These are phyloP conservation scores for Haplosporangium sp. DNA, from an alignment of 371 early-diverging fungal species.

Conservation along the genomic window DNA sequence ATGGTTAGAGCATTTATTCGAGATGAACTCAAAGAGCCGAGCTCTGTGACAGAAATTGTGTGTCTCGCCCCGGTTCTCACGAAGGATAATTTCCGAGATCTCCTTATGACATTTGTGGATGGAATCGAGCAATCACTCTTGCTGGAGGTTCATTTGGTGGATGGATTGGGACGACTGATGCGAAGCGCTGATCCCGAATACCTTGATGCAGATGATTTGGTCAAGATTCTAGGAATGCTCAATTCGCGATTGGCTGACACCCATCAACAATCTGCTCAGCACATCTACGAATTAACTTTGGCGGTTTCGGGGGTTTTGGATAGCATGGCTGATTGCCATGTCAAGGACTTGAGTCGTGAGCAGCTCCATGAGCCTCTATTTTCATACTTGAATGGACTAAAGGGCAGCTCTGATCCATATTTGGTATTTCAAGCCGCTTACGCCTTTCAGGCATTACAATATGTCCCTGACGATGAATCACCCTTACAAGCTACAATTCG, in stretches of 20 bases:
- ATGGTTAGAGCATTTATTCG: constrained; percentile 4
- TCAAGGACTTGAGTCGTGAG: neutral
- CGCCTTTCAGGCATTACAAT: constrained; percentile 14
- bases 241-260: neutral
- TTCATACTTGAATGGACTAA: neutral
- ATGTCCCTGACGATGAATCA: constrained; percentile 18
- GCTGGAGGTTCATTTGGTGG: constrained; percentile 5
- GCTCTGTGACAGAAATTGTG: neutral
- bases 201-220: constrained; percentile 11
- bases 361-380: constrained; percentile 11
- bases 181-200: neutral
- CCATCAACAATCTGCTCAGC: constrained; percentile 5
- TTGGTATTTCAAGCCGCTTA: constrained; percentile 17
- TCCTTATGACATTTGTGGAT: constrained; percentile 3
- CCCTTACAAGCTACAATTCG: constrained; percentile 7
- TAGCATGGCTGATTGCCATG: constrained; percentile 11
- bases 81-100: neutral
- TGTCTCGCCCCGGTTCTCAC: neutral
- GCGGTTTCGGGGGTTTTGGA: constrained; percentile 16
- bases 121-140: neutral
- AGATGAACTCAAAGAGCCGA: constrained; percentile 9
- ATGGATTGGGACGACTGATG: constrained; percentile 10
- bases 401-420: constrained; percentile 7
- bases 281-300: neutral
- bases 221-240: constrained; percentile 9